Percentiles rank a stretch among this genome's conserved stretches.
Evolutionary conservation across 345 rosid genomes (phyloP).

Genomic region (Turritis glabra): DNA sequence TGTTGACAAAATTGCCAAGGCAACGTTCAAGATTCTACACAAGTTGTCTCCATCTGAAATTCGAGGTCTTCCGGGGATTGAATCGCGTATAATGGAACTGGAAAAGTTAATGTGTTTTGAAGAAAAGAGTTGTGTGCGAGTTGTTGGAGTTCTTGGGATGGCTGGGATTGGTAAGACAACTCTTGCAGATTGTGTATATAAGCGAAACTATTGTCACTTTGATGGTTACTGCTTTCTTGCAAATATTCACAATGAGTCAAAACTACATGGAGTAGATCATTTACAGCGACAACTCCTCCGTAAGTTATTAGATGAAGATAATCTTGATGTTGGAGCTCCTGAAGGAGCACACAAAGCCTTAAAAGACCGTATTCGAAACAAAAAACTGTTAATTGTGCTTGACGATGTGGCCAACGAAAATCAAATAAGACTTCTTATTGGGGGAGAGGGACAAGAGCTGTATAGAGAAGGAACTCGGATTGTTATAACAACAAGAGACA

Average conservation of each 20-base stretch:
- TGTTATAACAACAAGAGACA: conserved; percentile 36
- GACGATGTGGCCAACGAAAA: conserved; percentile 20
- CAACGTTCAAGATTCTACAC: conserved; percentile 17
- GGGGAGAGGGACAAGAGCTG: neutral
- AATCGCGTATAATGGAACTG: neutral
- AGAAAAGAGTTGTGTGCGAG: neutral
- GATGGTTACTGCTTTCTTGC: conserved; percentile 22
- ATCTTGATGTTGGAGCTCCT: conserved; percentile 27
- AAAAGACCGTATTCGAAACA: conserved; percentile 7
- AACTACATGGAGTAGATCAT: neutral
- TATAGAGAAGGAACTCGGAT: conserved; percentile 33
- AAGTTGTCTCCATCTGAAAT: conserved; percentile 28
- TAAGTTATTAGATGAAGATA: conserved; percentile 27
- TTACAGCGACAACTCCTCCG: conserved; percentile 22
- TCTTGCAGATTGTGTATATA: conserved; percentile 12
- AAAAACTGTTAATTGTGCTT: conserved; percentile 23
- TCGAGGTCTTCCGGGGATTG: conserved; percentile 20
- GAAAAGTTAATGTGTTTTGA: neutral
- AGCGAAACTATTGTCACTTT: neutral
- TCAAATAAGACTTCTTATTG: conserved; percentile 27
- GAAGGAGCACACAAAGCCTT: conserved; percentile 26
- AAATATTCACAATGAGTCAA: conserved; percentile 8
- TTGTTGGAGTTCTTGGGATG: conserved; percentile 37
- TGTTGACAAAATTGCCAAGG: conserved; percentile 32
- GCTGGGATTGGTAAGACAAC: conserved; percentile 33